Base-by-base conservation (phyloP, 495 filamentous ascomycete genomes). In the Stereocaulon alpinum region DNA sequence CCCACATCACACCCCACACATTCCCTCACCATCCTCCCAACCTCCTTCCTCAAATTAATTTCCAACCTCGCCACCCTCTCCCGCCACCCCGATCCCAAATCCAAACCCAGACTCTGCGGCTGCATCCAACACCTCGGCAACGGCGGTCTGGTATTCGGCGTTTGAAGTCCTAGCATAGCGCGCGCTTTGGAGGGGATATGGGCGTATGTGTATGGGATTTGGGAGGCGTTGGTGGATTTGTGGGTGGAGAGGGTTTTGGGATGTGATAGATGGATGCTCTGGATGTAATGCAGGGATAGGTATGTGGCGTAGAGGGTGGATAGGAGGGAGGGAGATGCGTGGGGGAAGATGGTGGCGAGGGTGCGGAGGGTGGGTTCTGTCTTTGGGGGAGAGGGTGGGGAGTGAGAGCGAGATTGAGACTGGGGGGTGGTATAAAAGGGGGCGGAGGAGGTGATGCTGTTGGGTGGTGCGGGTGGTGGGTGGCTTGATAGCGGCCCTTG, bases 291-390 rank as follows among this genome's bases (percentile, higher is more conserved):
- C n/a, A 59, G 45, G 29, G 56, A 53, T 7, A 63, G 30, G 40
- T 56, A 40, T 12, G 61, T 61, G 20, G 61, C 61, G 37, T 63
- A 48, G 6, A 66, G 61, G 30, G 53, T 61, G 11, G 64, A 55
- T 15, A 66, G 58, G 10, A 61, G 45, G 27, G 27, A 44, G 4
- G 40, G 15, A 14, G 57, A 6, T 50, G 64, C 60, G 9, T 40
- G 6, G 29, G 64, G 64, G 54, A 66, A 66, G 40, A 66, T 51
- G 6, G 34, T 51, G 4, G n/a, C 47, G 47, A 66, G 61, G 32
- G 56, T 30, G 17, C 15, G 29, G 24, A 59, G 7, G 17, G 55
- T 40, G 20, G 20, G 17, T 15, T 30, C 40, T 11, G 27, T 17
- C 18, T 32, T 9, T 18, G 20, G 12, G 3, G 43, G n/a, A 24